Percentiles rank a stretch among this genome's conserved stretches.
These are phyloP conservation scores for Stramenopiles sp. DNA, from an alignment of 352 stramenopile species.

Conservation along the genomic window DNA sequence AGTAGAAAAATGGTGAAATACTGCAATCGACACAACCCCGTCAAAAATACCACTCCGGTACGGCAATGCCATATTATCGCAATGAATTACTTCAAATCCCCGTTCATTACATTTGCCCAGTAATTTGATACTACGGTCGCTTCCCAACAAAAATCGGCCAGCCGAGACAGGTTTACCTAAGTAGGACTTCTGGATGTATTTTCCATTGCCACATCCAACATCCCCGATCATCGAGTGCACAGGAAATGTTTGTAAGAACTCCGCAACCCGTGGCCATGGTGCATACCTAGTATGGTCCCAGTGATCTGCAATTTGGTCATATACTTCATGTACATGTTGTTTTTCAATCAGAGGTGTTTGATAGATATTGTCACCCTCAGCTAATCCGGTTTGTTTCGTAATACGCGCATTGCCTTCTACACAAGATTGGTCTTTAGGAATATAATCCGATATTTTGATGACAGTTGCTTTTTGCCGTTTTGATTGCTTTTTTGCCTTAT, in stretches of 20 bases:
- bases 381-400: no score
- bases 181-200: constrained; percentile 49
- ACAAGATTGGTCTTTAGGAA: no score
- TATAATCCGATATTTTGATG: no score
- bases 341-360: no score
- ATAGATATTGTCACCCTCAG: no score
- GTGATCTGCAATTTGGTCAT: constrained; percentile 57
- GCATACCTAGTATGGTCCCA: constrained; percentile 49
- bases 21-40: constrained; percentile 60
- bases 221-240: constrained; percentile 44
- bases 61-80: constrained; percentile 50
- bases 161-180: no score
- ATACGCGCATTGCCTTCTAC: no score
- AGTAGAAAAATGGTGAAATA: constrained; percentile 64
- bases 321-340: constrained; percentile 55
- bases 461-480: no score
- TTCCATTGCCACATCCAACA: constrained; percentile 59
- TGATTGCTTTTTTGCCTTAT: no score
- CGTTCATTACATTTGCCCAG: constrained; percentile 18
- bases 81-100: constrained; percentile 38
- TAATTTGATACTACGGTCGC: no score
- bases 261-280: constrained; percentile 38
- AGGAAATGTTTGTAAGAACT: constrained; percentile 37
- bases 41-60: constrained; percentile 39
- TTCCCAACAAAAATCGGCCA: no score